Conservation (phyloP, 495 filamentous ascomycete genomes). For the Aspergillus biplanus region DNA sequence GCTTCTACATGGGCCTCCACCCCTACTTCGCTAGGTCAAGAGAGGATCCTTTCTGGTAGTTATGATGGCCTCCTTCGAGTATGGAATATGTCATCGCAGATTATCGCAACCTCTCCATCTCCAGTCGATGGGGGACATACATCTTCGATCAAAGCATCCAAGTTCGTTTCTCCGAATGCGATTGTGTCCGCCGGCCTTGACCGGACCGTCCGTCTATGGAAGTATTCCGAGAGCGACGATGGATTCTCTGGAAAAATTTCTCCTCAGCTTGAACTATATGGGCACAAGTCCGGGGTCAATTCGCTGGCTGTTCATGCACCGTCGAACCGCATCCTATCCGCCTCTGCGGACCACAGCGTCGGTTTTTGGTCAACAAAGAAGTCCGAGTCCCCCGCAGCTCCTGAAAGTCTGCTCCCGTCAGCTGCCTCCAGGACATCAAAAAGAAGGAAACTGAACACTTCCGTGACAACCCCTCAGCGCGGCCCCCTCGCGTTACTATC, state of each 20-base stretch:
- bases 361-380: conserved; percentile 85
- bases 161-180: conserved; percentile 74
- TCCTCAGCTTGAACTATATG: conserved; percentile 82
- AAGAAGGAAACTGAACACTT: conserved; percentile 72
- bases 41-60: conserved; percentile 81
- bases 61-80: conserved; percentile 87
- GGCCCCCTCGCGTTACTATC: conserved; percentile 76
- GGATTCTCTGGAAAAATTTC: conserved; percentile 64
- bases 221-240: conserved; percentile 70
- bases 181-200: conserved; percentile 83
- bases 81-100: conserved; percentile 85
- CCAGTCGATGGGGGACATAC: conserved; percentile 70
- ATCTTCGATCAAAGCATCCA: conserved; percentile 75
- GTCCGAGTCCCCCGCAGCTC: conserved; percentile 69
- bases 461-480: conserved; percentile 67
- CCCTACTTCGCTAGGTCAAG: conserved; percentile 51
- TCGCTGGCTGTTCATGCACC: conserved; percentile 75
- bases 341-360: conserved; percentile 76
- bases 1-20: conserved; percentile 60
- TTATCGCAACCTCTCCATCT: conserved; percentile 69
- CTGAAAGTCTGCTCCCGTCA: conserved; percentile 65
- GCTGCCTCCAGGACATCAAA: conserved; percentile 64
- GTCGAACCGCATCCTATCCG: conserved; percentile 78
- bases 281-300: conserved; percentile 76
- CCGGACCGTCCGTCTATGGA: conserved; percentile 83